A percentile compares a stretch with the other conserved stretches of the same genome.
Evolutionary conservation across 345 rosid species (phyloP).

Genomic region (Balakata baccata): DNA sequence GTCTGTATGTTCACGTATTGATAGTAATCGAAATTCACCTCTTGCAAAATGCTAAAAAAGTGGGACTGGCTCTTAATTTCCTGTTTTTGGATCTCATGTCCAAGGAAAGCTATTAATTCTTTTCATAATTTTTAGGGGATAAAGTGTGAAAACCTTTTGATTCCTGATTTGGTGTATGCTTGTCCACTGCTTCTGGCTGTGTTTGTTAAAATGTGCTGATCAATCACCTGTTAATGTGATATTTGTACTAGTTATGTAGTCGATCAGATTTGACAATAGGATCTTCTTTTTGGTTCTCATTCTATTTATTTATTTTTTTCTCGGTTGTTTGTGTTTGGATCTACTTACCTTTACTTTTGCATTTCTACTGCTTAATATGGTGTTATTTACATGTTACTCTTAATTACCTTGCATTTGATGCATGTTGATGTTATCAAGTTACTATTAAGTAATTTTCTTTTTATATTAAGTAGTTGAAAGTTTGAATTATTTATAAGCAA

Average conservation of each 20-base stretch:
- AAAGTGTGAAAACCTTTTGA: not conserved
- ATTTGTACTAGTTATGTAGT: not conserved
- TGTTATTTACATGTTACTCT: not conserved
- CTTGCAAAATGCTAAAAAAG: too few relatives aligned
- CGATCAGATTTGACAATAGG: not conserved
- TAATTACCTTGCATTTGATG: not conserved
- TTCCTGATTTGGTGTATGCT: not conserved
- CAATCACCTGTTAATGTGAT: not conserved
- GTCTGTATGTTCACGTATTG: not conserved
- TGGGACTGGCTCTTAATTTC: too few relatives aligned
- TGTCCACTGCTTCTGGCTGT: not conserved
- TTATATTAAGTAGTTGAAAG: not conserved
- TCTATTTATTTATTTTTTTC: not conserved
- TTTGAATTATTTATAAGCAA: constrained; percentile 16
- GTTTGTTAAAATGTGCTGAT: not conserved
- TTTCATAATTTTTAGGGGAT: not conserved
- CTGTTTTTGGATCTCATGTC: too few relatives aligned
- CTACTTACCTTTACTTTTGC: not conserved
- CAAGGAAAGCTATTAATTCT: not conserved
- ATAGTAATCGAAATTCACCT: too few relatives aligned
- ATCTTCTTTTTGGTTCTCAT: not conserved
- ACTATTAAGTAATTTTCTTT: not conserved
- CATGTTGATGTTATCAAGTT: not conserved
- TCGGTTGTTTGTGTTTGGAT: not conserved
- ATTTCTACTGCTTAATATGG: not conserved